Conservation (phyloP, 2,329 filamentous ascomycete species). For the Geosmithia morbida region DNA sequence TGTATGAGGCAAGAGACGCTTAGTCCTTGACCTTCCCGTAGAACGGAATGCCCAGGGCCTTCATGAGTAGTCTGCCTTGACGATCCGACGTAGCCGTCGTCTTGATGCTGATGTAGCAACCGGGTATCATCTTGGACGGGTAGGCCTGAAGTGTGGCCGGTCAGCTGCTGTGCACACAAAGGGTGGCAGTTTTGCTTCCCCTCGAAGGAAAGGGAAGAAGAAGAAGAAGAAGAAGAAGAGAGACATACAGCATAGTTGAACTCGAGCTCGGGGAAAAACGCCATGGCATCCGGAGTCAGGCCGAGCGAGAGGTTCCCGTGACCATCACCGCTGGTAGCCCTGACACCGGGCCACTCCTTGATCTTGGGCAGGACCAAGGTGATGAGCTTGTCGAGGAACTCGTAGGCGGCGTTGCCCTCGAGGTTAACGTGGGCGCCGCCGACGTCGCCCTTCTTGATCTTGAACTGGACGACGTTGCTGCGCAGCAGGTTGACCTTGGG, state of each 20-base stretch:
- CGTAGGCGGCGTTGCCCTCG: conserved; percentile 65
- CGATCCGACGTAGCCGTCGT: conserved; percentile 75
- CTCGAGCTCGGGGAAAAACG: conserved; percentile 85
- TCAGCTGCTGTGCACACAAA: conserved; percentile 4
- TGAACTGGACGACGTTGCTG: conserved; percentile 61
- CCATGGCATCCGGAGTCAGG: conserved; percentile 58
- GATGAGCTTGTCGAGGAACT: conserved; percentile 82
- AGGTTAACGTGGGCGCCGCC: conserved; percentile 67
- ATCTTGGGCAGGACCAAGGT: conserved; percentile 87
- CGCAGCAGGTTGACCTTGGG: conserved; percentile 56
- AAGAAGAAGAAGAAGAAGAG: conserved; percentile 3
- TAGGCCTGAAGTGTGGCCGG: conserved; percentile 30
- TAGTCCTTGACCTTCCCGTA: conserved; percentile 50
- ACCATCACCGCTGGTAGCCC: conserved; percentile 58
- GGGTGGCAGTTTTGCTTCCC: too few relatives aligned
- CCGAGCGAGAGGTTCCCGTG: conserved; percentile 81
- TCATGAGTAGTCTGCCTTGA: conserved; percentile 60
- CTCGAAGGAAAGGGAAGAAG: too few relatives aligned
- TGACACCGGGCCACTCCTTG: conserved; percentile 79
- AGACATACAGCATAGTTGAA: conserved; percentile 79
- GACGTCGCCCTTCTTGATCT: conserved; percentile 54
- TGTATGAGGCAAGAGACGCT: neutral
- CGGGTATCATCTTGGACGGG: conserved; percentile 61
- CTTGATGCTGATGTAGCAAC: conserved; percentile 69
- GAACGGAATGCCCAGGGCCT: conserved; percentile 47